These are phyloP conservation scores for Apiospora sp. DNA, from an alignment of 2,329 filamentous ascomycete species.

Conservation along the genomic window DNA sequence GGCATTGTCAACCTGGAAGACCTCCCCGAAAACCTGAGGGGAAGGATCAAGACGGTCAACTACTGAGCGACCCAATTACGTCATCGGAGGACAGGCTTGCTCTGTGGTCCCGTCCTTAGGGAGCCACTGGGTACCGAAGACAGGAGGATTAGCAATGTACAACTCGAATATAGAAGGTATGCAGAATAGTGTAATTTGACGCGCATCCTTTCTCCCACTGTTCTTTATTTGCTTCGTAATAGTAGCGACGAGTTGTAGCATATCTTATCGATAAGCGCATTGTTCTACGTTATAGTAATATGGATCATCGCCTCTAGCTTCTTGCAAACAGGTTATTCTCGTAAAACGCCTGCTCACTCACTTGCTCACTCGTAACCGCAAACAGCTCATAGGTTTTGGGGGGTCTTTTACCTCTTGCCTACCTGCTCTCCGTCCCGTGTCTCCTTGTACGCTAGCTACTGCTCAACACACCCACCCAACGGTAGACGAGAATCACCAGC, in stretches of 20 bases:
- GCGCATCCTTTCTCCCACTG: not conserved
- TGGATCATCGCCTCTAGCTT: not conserved
- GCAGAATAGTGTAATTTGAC: not conserved
- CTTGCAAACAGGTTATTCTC: not conserved
- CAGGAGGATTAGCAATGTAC: not conserved
- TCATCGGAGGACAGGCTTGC: not conserved
- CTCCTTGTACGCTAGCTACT: not conserved
- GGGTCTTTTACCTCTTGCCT: not conserved
- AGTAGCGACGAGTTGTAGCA: not conserved
- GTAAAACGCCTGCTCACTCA: not conserved
- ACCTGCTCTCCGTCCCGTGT: too few relatives aligned
- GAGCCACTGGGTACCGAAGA: too few relatives aligned
- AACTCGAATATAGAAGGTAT: not conserved
- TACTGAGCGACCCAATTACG: conserved; percentile 51
- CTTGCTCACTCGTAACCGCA: not conserved
- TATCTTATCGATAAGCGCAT: conserved; percentile 7
- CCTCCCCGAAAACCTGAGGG: conserved; percentile 71
- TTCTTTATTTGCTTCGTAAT: not conserved
- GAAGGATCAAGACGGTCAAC: conserved; percentile 73
- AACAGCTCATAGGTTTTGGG: too few relatives aligned
- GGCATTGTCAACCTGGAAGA: conserved; percentile 80
- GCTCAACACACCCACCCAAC: too few relatives aligned
- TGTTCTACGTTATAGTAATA: not conserved
- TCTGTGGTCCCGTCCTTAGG: not conserved
- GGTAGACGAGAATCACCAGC: not conserved